Evolutionary conservation across 208 protist species (phyloP).

Genomic region (Wallacemonas collosoma): DNA sequence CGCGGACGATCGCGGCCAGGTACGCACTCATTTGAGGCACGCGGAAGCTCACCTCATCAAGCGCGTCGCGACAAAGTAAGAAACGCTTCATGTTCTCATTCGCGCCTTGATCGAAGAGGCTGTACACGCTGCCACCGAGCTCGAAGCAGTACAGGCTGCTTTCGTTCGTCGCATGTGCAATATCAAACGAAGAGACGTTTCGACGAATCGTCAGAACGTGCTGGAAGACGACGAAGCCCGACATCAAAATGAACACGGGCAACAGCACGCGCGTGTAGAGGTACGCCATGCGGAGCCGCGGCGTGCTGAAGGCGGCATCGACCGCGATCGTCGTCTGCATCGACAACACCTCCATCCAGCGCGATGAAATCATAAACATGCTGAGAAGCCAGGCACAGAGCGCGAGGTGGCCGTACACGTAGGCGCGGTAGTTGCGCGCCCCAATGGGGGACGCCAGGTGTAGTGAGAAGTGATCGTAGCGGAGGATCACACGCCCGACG

Average conservation of each 20-base stretch:
- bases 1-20: constrained; percentile 43
- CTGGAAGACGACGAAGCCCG: constrained; percentile 26
- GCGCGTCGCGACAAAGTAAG: constrained; percentile 36
- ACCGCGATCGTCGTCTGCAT: not conserved
- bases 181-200: constrained; percentile 77
- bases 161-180: constrained; percentile 41
- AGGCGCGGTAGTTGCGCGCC: constrained; percentile 71
- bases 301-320: constrained; percentile 21
- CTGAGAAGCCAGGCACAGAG: constrained; percentile 15
- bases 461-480: constrained; percentile 81
- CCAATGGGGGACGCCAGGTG: constrained; percentile 72
- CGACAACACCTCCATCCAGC: not conserved
- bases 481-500: constrained; percentile 53
- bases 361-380: constrained; percentile 1
- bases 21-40: constrained; percentile 59
- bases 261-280: constrained; percentile 60
- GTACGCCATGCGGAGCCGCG: constrained; percentile 39
- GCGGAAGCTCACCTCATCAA: constrained; percentile 39
- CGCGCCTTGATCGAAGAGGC: constrained; percentile 63
- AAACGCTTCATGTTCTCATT: constrained; percentile 52
- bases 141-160: constrained; percentile 77
- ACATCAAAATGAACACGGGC: constrained; percentile 45
- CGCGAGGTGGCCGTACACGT: constrained; percentile 39
- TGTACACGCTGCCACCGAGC: constrained; percentile 56
- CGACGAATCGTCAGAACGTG: constrained; percentile 53